A percentile compares a stretch with the other conserved stretches of the same genome.
These are phyloP conservation scores for Meripilus lineatus DNA, from an alignment of 1,284 basidiomycete species.

Conservation along the genomic window DNA sequence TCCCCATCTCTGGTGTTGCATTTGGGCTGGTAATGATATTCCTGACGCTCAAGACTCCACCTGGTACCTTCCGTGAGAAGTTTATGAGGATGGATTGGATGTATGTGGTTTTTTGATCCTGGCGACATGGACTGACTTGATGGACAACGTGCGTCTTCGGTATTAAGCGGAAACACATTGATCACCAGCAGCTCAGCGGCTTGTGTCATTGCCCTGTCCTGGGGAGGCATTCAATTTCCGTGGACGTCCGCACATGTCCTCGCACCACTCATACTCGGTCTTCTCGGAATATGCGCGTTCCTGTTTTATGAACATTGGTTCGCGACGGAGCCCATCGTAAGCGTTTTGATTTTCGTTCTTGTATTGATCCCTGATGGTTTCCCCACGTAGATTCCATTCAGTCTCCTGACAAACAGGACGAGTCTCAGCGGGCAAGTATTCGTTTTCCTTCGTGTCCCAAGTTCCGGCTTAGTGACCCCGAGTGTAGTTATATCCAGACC, in stretches of 20 bases:
- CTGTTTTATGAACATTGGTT: conserved; percentile 19
- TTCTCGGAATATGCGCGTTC: conserved; percentile 20
- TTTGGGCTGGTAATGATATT: conserved; percentile 31
- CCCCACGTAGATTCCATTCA: conserved; percentile 9
- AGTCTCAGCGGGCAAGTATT: conserved; percentile 13
- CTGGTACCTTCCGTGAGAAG: conserved; percentile 28
- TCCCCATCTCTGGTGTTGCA: conserved; percentile 10
- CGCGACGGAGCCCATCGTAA: conserved; percentile 21
- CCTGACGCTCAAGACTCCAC: conserved; percentile 35
- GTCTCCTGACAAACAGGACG: conserved; percentile 12
- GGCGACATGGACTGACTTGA: not conserved
- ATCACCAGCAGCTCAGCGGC: conserved; percentile 27
- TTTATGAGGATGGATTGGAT: conserved; percentile 34
- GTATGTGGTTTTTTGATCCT: too few species aligned
- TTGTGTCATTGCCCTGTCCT: conserved; percentile 30
- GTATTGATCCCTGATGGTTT: not conserved
- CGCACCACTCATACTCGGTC: conserved; percentile 31
- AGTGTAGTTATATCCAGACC: not conserved
- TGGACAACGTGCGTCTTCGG: not conserved
- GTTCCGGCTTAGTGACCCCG: not conserved
- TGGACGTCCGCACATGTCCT: conserved; percentile 33
- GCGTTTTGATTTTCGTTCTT: not conserved
- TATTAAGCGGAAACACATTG: conserved; percentile 31
- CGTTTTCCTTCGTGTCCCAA: not conserved
- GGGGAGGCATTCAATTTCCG: conserved; percentile 31